Base-by-base conservation (phyloP, 2,329 filamentous ascomycete genomes). In the Claviceps pazoutovae region DNA sequence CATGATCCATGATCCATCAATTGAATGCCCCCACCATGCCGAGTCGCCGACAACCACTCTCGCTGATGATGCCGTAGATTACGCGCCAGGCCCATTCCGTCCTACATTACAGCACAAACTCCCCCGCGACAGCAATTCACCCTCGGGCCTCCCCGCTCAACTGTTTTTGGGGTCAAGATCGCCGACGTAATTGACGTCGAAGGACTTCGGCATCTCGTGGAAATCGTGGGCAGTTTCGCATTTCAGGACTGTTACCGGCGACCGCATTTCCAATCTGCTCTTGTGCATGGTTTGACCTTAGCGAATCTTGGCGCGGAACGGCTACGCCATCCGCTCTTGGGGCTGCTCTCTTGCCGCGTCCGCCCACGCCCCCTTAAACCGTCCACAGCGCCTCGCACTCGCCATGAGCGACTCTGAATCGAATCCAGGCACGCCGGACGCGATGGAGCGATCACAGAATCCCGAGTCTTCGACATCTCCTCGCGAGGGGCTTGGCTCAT, bases 341-440 rank as follows among this genome's bases (percentile, higher is more conserved):
- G 41, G 23, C 51, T 43, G 21, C 51, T 50, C 16, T 46, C 26
- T 17, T 41, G 49, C 49, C 26, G 37, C 36, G 37, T 26, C 49
- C 44, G 23, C 36, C 23, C 19, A 14, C 11, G 30, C 38, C 26
- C 43, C 48, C 45, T 11, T 11, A 34, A 34, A 34, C 30, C 30
- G 30, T 34, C 30, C 30, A 34, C 30, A 34, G 30, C 30, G 30
- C 30, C 30, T 34, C 30, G 9, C 30, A 34, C 30, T 34, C 46
- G 42, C 53, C 50, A 61, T 61, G 57, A 58, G 54, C 59, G 59
- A 59, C 57, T 60, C 64, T 58, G 68, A 68, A 54, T 68, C 68
- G 34, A 58, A 68, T 38, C 70, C 74, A 58, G 68, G 62, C 51
- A 74, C 71, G 54, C 72, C 74, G 57, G 73, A 76, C 57, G 74